Evolutionary conservation across 106 monocot genomes (phyloP).

Genomic region (Dioscorea alata): DNA sequence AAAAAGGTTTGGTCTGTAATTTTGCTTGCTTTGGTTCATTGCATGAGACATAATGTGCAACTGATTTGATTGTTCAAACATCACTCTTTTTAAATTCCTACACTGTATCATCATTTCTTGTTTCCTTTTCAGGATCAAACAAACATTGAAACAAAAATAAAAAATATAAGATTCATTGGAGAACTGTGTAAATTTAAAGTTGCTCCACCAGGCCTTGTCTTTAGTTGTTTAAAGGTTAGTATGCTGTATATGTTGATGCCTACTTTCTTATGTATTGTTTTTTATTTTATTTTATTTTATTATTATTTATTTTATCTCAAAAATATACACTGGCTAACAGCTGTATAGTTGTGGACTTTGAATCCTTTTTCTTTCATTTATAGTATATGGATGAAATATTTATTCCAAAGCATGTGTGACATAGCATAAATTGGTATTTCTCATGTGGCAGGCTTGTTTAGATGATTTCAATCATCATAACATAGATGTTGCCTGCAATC

Average conservation of each 20-base stretch:
- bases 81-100: no score
- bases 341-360: no score
- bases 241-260: neutral
- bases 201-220: conserved; percentile 75
- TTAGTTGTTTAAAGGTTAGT: conserved; percentile 88
- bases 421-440: neutral
- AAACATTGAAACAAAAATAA: conserved; percentile 98
- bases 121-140: conserved; percentile 78
- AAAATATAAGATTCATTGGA: conserved; percentile 97
- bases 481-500: conserved; percentile 97
- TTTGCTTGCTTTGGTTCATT: neutral
- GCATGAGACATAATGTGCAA: no score
- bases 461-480: conserved; percentile 99
- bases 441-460: conserved; percentile 62
- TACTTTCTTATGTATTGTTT: neutral
- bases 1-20: conserved; percentile 57
- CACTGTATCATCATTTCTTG: neutral
- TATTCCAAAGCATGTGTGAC: no score
- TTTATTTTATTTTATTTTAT: no score
- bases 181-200: conserved; percentile 98
- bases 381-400: no score
- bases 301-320: neutral
- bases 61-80: no score
- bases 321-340: no score
- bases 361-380: no score